Evolutionary conservation across 805 yeast genomes (phyloP).

Genomic region (Starmerella etchellsii): DNA sequence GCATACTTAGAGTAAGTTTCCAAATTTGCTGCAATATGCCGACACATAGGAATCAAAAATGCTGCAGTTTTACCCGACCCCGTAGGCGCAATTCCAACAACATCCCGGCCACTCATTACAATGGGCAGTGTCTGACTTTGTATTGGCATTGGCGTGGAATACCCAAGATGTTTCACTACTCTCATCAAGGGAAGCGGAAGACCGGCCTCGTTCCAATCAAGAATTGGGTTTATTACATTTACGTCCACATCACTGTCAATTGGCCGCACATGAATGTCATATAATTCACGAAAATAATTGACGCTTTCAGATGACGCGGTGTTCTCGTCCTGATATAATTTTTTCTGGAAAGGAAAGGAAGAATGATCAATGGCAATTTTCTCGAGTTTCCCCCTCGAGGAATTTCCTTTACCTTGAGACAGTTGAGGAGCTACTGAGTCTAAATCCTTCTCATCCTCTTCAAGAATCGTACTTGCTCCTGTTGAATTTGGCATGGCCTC

Average conservation of each 20-base stretch:
- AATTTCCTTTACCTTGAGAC: neutral
- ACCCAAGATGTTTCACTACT: constrained; percentile 41
- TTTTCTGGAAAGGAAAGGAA: constrained; percentile 2
- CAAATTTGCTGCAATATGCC: constrained; percentile 70
- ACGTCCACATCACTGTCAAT: neutral
- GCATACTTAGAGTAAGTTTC: constrained; percentile 27
- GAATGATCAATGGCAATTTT: constrained; percentile 1
- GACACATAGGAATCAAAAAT: constrained; percentile 66
- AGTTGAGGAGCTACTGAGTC: no score
- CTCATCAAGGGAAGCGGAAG: constrained; percentile 47
- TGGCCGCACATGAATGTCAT: neutral
- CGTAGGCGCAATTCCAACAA: constrained; percentile 89
- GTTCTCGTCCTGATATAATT: constrained; percentile 1
- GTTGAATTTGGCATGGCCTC: neutral
- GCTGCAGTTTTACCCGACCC: constrained; percentile 95
- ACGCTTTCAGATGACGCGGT: neutral
- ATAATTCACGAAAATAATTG: neutral
- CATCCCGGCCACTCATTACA: constrained; percentile 77
- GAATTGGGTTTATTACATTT: constrained; percentile 37
- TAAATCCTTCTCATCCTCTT: no score
- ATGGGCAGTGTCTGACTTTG: constrained; percentile 88
- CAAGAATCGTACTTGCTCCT: neutral
- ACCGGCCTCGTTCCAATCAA: constrained; percentile 72
- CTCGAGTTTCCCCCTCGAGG: constrained; percentile 2
- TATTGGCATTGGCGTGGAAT: constrained; percentile 64